phyloP scores from a whole-genome alignment of 2,329 filamentous ascomycete genomes.

The Pyrenophora graminea region DNA sequence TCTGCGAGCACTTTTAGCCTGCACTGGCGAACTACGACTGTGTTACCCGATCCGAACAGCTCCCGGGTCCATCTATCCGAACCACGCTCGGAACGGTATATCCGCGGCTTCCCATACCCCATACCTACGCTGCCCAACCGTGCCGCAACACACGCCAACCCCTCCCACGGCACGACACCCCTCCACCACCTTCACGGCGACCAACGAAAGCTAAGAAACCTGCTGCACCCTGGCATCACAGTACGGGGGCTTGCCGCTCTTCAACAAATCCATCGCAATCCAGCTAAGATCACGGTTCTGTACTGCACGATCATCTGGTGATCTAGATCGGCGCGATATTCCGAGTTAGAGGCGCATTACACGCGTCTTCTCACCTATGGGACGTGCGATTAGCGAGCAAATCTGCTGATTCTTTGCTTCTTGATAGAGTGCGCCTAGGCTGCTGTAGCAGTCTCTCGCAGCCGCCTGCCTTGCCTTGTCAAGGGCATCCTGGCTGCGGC shows the following conservation, averaged over 20 bases:
- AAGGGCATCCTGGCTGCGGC: slow-evolving; percentile 16
- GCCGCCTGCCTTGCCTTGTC: slow-evolving; percentile 3
- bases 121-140: no score
- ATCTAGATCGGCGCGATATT: slow-evolving; percentile 1
- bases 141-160: background rate
- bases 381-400: background rate
- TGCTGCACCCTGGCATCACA: background rate
- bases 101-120: no score
- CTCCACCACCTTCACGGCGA: slow-evolving; percentile 3
- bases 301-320: slow-evolving; percentile 8
- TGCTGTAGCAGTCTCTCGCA: background rate
- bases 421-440: background rate
- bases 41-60: no score
- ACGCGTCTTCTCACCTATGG: background rate
- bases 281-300: slow-evolving; percentile 1
- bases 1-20: background rate
- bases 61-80: background rate
- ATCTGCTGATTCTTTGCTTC: background rate
- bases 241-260: background rate
- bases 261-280: background rate
- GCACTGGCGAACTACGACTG: background rate
- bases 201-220: background rate
- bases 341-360: background rate
- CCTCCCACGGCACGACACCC: background rate
- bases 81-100: background rate